Conservation (phyloP, 176 grass and related monocot species). For the Aegilops tauschii region DNA sequence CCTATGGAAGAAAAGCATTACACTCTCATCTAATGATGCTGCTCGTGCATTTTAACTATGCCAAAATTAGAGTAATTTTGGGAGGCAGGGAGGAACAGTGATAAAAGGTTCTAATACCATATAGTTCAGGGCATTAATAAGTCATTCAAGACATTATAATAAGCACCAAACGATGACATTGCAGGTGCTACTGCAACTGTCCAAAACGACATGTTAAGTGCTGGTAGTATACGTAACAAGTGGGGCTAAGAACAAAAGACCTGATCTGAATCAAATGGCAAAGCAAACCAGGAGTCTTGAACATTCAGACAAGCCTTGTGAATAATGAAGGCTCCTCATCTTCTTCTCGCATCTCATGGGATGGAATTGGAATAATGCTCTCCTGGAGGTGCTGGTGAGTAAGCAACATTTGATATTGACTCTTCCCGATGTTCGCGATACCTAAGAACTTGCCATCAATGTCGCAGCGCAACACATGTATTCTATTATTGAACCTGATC, state of each 20-base stretch:
- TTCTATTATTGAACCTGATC: not conserved
- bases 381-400: not conserved
- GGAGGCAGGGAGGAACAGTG: no score
- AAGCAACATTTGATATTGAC: not conserved
- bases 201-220: not conserved
- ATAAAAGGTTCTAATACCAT: no score
- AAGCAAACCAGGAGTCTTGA: not conserved
- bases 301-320: not conserved
- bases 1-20: no score
- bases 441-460: constrained; percentile 2
- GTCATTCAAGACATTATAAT: not conserved
- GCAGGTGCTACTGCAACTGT: not conserved
- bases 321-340: not conserved
- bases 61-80: no score
- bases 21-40: no score
- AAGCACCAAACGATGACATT: not conserved
- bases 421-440: not conserved
- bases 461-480: not conserved
- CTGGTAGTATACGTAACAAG: not conserved
- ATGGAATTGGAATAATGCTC: not conserved
- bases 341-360: not conserved
- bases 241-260: not conserved
- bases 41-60: no score
- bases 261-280: not conserved
- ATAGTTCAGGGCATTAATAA: no score